A percentile compares a stretch with the other conserved stretches of the same genome.
Evolutionary conservation across 768 basidiomycete species (phyloP).

Genomic region (Xerocomellus intermedius): DNA sequence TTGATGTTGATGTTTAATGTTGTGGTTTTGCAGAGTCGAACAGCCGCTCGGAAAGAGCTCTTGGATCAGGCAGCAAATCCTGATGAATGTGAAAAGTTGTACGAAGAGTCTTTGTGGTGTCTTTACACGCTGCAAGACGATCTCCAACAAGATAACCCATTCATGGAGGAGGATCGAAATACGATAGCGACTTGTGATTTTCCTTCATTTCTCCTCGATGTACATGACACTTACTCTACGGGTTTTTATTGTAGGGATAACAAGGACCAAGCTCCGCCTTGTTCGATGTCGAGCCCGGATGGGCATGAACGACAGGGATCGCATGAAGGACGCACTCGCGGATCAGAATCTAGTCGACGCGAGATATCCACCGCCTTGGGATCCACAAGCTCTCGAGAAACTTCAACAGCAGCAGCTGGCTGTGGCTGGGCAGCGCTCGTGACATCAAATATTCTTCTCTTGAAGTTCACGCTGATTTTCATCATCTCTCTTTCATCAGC

Average conservation of each 20-base stretch:
- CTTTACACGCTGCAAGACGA: slow-evolving; percentile 91
- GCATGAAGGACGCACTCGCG: slow-evolving; percentile 71
- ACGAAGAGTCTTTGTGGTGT: slow-evolving; percentile 94
- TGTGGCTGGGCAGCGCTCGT: slow-evolving; percentile 8
- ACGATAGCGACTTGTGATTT: slow-evolving; percentile 74
- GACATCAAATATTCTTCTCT: background rate
- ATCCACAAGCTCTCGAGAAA: slow-evolving; percentile 41
- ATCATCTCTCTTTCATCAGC: background rate
- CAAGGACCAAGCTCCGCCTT: slow-evolving; percentile 80
- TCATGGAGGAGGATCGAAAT: slow-evolving; percentile 77
- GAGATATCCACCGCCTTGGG: slow-evolving; percentile 71
- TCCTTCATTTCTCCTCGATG: background rate
- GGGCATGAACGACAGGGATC: slow-evolving; percentile 72
- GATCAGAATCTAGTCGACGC: slow-evolving; percentile 79
- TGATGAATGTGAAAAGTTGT: slow-evolving; percentile 87
- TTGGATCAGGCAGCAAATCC: slow-evolving; percentile 72
- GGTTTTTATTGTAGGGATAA: slow-evolving; percentile 59
- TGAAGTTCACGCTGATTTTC: background rate
- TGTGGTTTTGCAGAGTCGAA: slow-evolving; percentile 65
- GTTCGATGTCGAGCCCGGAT: slow-evolving; percentile 73
- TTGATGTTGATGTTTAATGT: background rate
- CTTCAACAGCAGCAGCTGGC: slow-evolving; percentile 29
- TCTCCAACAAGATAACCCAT: slow-evolving; percentile 78
- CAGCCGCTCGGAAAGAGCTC: slow-evolving; percentile 88
- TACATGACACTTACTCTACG: background rate